These are phyloP conservation scores for Amoebophrya sp. DNA, from an alignment of 169 alveolate genomes.

Conservation along the genomic window DNA sequence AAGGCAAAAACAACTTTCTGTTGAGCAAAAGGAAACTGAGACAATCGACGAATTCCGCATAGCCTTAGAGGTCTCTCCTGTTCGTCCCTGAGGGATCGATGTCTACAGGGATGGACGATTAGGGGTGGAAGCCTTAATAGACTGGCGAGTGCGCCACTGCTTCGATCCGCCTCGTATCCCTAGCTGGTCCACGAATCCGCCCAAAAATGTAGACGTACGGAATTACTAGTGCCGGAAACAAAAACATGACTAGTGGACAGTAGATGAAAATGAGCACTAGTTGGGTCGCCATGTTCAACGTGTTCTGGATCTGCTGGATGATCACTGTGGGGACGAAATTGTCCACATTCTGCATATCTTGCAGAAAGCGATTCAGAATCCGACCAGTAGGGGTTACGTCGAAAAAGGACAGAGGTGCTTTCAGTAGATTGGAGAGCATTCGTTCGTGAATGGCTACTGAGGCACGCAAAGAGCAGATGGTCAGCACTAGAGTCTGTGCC, in stretches of 20 bases:
- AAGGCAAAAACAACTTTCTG: not conserved
- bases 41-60: not conserved
- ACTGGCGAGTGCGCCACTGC: constrained; percentile 40
- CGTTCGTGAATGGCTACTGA: constrained; percentile 34
- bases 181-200: constrained; percentile 41
- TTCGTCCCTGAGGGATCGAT: constrained; percentile 40
- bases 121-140: constrained; percentile 35
- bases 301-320: constrained; percentile 39
- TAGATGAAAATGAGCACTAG: constrained; percentile 36
- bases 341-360: constrained; percentile 46
- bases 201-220: constrained; percentile 37
- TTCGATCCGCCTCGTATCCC: constrained; percentile 43
- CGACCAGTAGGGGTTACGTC: constrained; percentile 43
- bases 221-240: constrained; percentile 37
- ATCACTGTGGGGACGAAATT: constrained; percentile 33
- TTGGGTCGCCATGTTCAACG: constrained; percentile 38
- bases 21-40: not conserved
- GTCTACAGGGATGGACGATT: constrained; percentile 35
- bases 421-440: constrained; percentile 33
- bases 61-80: not conserved
- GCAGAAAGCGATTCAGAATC: constrained; percentile 40
- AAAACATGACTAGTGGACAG: constrained; percentile 38
- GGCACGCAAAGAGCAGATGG: constrained; percentile 34
- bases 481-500: constrained; percentile 38
- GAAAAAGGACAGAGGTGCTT: constrained; percentile 42